Evolutionary conservation across 805 yeast species (phyloP), one percentile per base, ranked within the genome.

Genomic region (Hanseniaspora jakobsenii): DNA sequence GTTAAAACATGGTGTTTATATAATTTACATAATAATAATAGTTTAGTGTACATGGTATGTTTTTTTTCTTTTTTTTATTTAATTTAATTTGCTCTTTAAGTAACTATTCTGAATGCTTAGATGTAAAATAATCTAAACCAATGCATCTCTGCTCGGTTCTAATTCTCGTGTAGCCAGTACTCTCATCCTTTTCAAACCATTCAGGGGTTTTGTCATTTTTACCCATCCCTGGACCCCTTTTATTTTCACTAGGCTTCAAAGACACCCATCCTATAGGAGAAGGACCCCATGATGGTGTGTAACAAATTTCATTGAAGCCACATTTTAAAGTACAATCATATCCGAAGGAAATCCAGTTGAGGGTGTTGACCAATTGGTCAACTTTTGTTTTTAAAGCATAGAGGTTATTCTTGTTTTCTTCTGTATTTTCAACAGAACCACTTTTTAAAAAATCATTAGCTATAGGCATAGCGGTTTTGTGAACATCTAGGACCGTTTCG

Each of bases 201-300:
- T n/a, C 48, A 17, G 32, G 30, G 13, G 38, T 26, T 23, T 28
- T 12, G 2, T 30, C 18, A 13, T 29, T 32, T 14, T 32, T 18
- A 7, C 29, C 24, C 4, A 3, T 3, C 7, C 21, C n/a, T 8
- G 7, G 35, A 17, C 9, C 23, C 4, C 19, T 17, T 2, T 18
- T n/a, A n/a, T 9, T 18, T 17, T 22, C 32, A 12, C 14, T 21
- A 8, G 19, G 6, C 45, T 40, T 17, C 35, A 41, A 3, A 52
- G 52, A 1, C 1, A 63, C 62, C 69, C 72, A 66, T 1, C 72
- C 70, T 19, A 72, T 35, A 3, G 77, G 77, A 0, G 70, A 60
- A 2, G 79, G 80, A 0, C 69, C 81, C 80, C 80, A 74, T 0
- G 77, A 69, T 2, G 80, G 80, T 13, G 73, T 66, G 45, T 65